Conservation (phyloP, 441 rosid genomes). For the Euphorbia celastroides region DNA sequence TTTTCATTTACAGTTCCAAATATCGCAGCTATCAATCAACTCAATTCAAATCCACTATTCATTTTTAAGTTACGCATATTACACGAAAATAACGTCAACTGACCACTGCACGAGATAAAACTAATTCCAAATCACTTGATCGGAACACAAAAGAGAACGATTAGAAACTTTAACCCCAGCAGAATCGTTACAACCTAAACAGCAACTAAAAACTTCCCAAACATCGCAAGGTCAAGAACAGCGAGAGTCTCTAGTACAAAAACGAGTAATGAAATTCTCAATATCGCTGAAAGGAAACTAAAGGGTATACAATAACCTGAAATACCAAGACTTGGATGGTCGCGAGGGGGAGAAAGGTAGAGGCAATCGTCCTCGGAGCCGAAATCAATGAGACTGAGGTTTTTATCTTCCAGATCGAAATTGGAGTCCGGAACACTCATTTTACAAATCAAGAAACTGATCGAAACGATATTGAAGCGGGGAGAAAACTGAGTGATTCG, state of each 20-base stretch:
- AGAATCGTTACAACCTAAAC: neutral
- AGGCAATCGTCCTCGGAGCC: slow-evolving; percentile 81
- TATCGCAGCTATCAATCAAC: neutral
- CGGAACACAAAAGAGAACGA: neutral
- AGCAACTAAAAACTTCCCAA: neutral
- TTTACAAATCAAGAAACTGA: neutral
- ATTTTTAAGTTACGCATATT: neutral
- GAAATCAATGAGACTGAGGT: slow-evolving; percentile 68
- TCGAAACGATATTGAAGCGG: neutral
- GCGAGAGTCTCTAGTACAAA: neutral
- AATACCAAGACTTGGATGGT: slow-evolving; percentile 20
- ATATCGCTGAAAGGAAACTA: neutral
- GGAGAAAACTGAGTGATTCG: neutral
- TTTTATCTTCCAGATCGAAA: slow-evolving; percentile 29
- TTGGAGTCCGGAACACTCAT: slow-evolving; percentile 52
- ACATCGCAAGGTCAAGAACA: neutral
- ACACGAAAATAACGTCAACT: too few relatives aligned
- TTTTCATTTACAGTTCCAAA: neutral
- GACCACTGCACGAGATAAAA: too few relatives aligned
- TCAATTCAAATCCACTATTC: neutral
- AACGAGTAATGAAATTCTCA: neutral
- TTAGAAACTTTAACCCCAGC: neutral
- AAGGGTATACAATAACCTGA: slow-evolving; percentile 30
- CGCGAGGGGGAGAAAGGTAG: slow-evolving; percentile 43
- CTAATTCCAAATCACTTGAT: neutral